These are phyloP conservation scores for Entelexis sorbosivorans DNA, from an alignment of 1,139 yeast species.

Conservation along the genomic window DNA sequence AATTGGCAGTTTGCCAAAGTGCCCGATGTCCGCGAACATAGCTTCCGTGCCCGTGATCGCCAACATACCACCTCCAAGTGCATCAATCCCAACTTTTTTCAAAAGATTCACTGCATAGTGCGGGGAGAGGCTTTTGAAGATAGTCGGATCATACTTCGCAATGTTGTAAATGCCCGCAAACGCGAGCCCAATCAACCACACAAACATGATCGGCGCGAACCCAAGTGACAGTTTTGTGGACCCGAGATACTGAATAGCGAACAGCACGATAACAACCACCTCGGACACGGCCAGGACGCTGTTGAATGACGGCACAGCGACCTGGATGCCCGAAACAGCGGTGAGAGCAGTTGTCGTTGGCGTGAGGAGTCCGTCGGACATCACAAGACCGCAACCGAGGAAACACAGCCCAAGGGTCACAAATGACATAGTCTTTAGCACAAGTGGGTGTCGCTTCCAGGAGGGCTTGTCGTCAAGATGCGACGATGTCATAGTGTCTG, in stretches of 20 bases:
- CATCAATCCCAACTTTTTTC: conserved; percentile 34
- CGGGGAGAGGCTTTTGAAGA: conserved; percentile 43
- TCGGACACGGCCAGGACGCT: conserved; percentile 37
- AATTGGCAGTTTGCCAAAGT: conserved; percentile 42
- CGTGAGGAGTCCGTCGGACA: conserved; percentile 50
- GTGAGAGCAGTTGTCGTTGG: conserved; percentile 52
- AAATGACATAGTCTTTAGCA: conserved; percentile 6
- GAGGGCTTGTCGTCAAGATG: background rate
- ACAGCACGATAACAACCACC: conserved; percentile 38
- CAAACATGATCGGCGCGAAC: conserved; percentile 45
- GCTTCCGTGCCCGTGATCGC: conserved; percentile 53
- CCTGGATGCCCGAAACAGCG: conserved; percentile 37
- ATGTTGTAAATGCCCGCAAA: conserved; percentile 42
- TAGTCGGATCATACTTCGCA: conserved; percentile 32
- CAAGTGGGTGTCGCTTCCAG: conserved; percentile 14
- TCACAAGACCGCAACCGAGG: conserved; percentile 45
- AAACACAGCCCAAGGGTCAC: conserved; percentile 33
- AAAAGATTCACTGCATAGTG: conserved; percentile 40
- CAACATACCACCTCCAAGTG: conserved; percentile 42
- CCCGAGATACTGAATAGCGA: conserved; percentile 41
- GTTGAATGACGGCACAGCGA: conserved; percentile 36
- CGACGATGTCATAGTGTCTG: conserved; percentile 7
- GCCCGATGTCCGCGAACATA: conserved; percentile 53
- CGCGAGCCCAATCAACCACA: conserved; percentile 42
- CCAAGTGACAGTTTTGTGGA: conserved; percentile 26